Evolutionary conservation across 306 rosid species (phyloP), one percentile per base, ranked within the genome.

Genomic region (Malus fusca): DNA sequence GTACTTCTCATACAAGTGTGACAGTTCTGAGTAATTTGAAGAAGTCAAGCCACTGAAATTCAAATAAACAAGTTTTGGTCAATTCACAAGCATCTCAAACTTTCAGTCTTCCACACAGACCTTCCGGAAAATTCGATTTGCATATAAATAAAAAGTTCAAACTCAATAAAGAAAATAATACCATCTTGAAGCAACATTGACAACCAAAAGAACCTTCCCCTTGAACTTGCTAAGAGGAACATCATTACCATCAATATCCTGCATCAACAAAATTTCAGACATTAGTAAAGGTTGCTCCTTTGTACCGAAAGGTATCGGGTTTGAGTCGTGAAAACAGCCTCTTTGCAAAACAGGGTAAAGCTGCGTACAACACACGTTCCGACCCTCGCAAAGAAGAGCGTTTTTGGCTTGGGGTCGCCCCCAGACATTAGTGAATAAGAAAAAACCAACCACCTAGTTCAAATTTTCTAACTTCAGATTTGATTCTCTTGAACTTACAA

Each of bases 161-260:
- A 51, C 74, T 25, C 14, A 26, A 71, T 25, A 48, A 62, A 63
- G 71, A 40, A 62, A 30, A 68, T 11, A 72, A 72, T 96, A 96
- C 99, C 99, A 96, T 88, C 74, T 85, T 62, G 99, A 96, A 84
- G 99, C 99, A 83, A 96, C 99, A 68, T 96, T 96, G 75, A 96
- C 99, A 70, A 96, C 82, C 90, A 96, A 82, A 10, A 92, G 91
- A 89, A 83, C 96, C 87, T 96, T 96, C 76, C 97, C 96, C 86
- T 92, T 96, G 75, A 89, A 96, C 53, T 88, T 96, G 90, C 78
- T 86, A 61, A 96, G 92, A 83, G 88, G 6, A 78, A 92, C 88
- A 82, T 92, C 98, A 68, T 90, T 96, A 65, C 61, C 83, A 72
- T 96, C 99, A 82, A 96, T 92, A 82, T 96, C 98, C 99, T 96